Base-by-base conservation (phyloP, 345 rosid genomes). In the Melaleuca quinquenervia region DNA sequence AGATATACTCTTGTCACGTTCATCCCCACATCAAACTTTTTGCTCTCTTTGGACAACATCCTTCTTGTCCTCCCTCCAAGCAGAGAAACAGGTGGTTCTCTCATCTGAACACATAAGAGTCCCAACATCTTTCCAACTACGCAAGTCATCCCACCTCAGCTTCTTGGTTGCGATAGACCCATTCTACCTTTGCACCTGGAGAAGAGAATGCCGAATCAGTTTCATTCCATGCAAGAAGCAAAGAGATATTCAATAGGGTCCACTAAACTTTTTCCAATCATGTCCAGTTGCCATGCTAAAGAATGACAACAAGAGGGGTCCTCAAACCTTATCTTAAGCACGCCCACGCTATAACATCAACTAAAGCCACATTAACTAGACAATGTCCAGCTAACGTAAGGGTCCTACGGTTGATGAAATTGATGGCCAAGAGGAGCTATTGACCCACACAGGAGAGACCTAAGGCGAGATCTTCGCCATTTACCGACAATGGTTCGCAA, bases 241-340 rank as follows among this genome's bases (percentile, higher is more conserved):
- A 29, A 1, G 75, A 62, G 75, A 62, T 62, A 29, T 62, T 50
- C 14, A n/a, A 58, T 26, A 82, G 76, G 49, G 48, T 64, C 85
- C 84, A 82, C 55, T 89, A 74, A 20, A 50, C 22, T 88, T 87
- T 36, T 85, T 88, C 90, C 7, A 86, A 88, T 89, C 93, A 86
- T 87, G 94, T 90, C 89, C 88, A 83, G 41, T 76, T 90, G 94
- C 90, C 90, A 87, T 89, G 89, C 84, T 86, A 90, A 92, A 93
- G 93, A 85, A 76, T 82, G 84, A 88, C 94, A 91, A 53, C 7
- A 85, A 48, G 76, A 86, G 86, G 88, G 83, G 56, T 44, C 87
- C 90, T 85, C 55, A 85, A 15, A 85, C 91, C 91, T 93, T 89
- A 91, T 93, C 95, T 83, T 26, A 45, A 89, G 86, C 52, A 58